phyloP scores from a whole-genome alignment of 257 asterid species.

The Solanum tacnaense region DNA sequence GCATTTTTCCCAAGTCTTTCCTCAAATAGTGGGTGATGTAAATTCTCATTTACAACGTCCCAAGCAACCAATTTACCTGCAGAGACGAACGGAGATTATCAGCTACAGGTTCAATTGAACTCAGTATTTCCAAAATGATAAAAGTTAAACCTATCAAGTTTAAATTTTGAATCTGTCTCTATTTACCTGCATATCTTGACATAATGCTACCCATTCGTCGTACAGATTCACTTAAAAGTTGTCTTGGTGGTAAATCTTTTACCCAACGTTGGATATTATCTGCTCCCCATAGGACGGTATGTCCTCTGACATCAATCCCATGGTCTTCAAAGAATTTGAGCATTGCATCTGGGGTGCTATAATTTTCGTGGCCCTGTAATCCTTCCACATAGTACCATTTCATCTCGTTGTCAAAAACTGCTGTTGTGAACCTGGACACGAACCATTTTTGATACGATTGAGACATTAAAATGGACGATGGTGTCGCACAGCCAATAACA shows the following conservation, averaged over 20 bases:
- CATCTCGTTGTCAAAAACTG: constrained; percentile 43
- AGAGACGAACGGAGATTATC: neutral
- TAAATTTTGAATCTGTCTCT: neutral
- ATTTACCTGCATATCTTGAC: constrained; percentile 23
- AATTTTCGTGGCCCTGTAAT: constrained; percentile 21
- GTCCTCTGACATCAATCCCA: constrained; percentile 35
- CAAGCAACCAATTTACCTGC: constrained; percentile 29
- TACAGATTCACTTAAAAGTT: constrained; percentile 15
- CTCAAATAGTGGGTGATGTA: constrained; percentile 40
- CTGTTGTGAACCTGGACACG: constrained; percentile 29
- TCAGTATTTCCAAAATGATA: neutral
- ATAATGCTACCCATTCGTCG: constrained; percentile 27
- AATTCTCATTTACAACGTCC: constrained; percentile 57
- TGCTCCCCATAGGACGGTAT: constrained; percentile 36
- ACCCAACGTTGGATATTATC: constrained; percentile 24
- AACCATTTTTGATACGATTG: constrained; percentile 42
- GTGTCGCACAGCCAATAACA: constrained; percentile 28
- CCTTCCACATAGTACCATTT: constrained; percentile 45
- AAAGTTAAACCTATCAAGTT: neutral
- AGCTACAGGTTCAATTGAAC: neutral
- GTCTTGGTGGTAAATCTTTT: constrained; percentile 1
- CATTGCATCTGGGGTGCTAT: constrained; percentile 45
- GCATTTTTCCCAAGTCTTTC: constrained; percentile 33
- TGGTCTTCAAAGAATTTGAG: constrained; percentile 19
- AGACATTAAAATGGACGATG: constrained; percentile 16